phyloP scores from a whole-genome alignment of 192 early-diverging fungal species.

The Podila minutissima region DNA sequence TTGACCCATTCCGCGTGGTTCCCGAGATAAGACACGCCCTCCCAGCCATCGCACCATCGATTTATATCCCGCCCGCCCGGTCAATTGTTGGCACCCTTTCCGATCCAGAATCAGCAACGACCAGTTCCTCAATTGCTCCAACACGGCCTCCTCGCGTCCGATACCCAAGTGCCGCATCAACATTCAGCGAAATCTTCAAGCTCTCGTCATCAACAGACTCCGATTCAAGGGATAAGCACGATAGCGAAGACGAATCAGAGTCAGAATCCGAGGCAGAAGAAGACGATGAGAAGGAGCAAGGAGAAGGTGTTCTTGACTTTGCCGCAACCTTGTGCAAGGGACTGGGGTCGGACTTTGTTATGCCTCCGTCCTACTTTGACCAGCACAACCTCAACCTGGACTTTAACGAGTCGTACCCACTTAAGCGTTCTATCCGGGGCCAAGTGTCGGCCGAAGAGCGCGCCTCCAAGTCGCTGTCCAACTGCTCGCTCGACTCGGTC shows the following conservation, averaged over 20 bases:
- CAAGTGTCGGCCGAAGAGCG: neutral
- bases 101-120: neutral
- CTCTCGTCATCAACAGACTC: neutral
- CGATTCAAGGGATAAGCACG: neutral
- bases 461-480: conserved; percentile 12
- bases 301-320: conserved; percentile 8
- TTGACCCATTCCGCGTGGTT: conserved; percentile 23
- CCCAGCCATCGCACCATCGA: neutral
- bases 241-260: too few relatives aligned
- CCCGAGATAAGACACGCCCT: neutral
- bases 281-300: too few relatives aligned
- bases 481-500: conserved; percentile 17
- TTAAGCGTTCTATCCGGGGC: neutral
- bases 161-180: conserved; percentile 1
- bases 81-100: neutral
- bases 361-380: conserved; percentile 27
- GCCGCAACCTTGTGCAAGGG: conserved; percentile 8
- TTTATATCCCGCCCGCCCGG: neutral
- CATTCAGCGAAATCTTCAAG: neutral
- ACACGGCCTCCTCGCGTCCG: neutral
- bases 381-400: conserved; percentile 14
- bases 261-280: too few relatives aligned
- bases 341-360: conserved; percentile 16
- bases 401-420: conserved; percentile 17
- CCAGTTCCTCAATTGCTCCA: neutral